Evolutionary conservation across 129 eudicot species (phyloP).

Genomic region (Arctium lappa): DNA sequence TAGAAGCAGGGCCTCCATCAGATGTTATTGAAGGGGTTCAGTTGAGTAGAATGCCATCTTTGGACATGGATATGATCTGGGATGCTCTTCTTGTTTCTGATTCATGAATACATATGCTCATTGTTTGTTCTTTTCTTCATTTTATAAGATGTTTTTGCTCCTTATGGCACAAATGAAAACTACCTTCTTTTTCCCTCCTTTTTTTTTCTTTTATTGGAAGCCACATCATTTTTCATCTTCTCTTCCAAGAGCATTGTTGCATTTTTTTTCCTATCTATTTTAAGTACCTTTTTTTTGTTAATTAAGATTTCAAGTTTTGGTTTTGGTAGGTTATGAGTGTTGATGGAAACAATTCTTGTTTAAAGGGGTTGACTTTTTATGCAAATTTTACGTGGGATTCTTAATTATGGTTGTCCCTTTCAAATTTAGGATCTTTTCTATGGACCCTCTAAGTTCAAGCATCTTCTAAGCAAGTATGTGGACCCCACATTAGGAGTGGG

Average conservation of each 20-base stretch:
- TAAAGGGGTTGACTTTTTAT: slow-evolving; percentile 27
- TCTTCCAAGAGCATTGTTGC: slow-evolving; percentile 21
- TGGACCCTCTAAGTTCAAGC: slow-evolving; percentile 37
- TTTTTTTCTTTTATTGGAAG: background rate
- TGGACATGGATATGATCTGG: slow-evolving; percentile 96
- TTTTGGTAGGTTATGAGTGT: slow-evolving; percentile 30
- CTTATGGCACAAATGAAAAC: slow-evolving; percentile 11
- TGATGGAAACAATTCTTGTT: slow-evolving; percentile 21
- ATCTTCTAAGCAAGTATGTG: slow-evolving; percentile 23
- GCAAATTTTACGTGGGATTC: slow-evolving; percentile 15
- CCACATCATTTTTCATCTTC: slow-evolving; percentile 19
- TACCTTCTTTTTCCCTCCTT: background rate
- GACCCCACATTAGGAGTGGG: slow-evolving; percentile 19
- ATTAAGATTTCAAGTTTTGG: slow-evolving; percentile 29
- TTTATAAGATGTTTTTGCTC: background rate
- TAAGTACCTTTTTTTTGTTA: background rate
- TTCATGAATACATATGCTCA: slow-evolving; percentile 36
- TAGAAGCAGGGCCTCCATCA: slow-evolving; percentile 12
- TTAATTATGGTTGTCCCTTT: slow-evolving; percentile 29
- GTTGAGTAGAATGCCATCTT: slow-evolving; percentile 89
- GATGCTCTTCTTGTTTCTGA: slow-evolving; percentile 81
- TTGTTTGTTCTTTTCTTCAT: slow-evolving; percentile 12
- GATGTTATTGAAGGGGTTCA: slow-evolving; percentile 63
- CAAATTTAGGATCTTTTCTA: slow-evolving; percentile 23
- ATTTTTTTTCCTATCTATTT: background rate